Base-by-base conservation (phyloP, 352 stramenopile genomes). In the Thraustochytrium striatum region DNA sequence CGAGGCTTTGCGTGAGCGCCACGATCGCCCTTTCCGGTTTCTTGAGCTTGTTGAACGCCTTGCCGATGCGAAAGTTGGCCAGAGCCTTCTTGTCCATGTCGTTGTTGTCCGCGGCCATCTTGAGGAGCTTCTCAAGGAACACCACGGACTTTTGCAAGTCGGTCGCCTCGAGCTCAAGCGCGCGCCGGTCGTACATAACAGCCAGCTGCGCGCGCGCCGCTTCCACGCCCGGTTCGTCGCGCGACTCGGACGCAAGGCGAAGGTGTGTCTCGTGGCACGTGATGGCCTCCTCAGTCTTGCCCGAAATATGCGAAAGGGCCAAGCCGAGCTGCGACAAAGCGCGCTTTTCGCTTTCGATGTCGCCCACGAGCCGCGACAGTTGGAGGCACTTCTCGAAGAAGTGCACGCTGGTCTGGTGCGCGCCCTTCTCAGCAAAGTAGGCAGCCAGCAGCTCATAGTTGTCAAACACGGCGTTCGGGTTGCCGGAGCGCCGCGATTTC, bases 351-450 rank as follows among this genome's bases (percentile, higher is more conserved):
- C 88, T 90, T 21, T 87, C 84, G 19, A 87, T 84, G 78, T 97
- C 92, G 44, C 90, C 89, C 2, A 93, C 90, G 16, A 96, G 85
- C 52, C 90, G 85, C 1, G 89, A 85, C 59, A 96, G 92, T 82
- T 97, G 91, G 21, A 96, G 87, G 73, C 91, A 95, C 73, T 97
- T 97, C 30, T 95, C 91, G 72, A 93, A 92, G 70, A 97, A 97
- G 83, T 95, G 95, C 38, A 96, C 89, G 83, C 91, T 91, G 16
- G 92, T 97, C 69, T 92, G 89, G 36, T 85, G 82, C 83, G 97
- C 92, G 21, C 89, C 83, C 41, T 91, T 58, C 5, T 82, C 61
- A 65, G 86, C 72, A 69, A 75, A 85, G 50, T 78, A 85, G 28
- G 84, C 86, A 13, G 88, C 90, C 43, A 94, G 84, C 61, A 83